Evolutionary conservation across 441 rosid genomes (phyloP).

Genomic region (Kokia cookei): DNA sequence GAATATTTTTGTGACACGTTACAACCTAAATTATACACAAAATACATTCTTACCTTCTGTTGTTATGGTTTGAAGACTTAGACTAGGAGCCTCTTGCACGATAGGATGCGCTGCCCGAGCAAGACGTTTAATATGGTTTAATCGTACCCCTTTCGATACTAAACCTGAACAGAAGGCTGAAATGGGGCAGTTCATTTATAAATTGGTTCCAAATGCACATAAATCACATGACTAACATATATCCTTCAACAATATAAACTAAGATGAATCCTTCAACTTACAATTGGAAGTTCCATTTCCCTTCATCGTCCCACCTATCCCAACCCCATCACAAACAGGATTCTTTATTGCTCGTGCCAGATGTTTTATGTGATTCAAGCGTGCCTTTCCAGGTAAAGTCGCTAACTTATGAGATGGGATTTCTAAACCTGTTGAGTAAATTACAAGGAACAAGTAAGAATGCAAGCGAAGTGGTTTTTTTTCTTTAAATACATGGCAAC

Average conservation of each 20-base stretch:
- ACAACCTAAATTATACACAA: not conserved
- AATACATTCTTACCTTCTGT: constrained; percentile 27
- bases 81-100: constrained; percentile 12
- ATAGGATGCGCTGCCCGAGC: constrained; percentile 43
- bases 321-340: constrained; percentile 16
- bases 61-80: constrained; percentile 17
- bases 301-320: constrained; percentile 19
- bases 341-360: constrained; percentile 58
- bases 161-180: constrained; percentile 35
- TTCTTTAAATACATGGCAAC: not conserved
- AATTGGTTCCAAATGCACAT: not conserved
- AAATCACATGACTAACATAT: not conserved
- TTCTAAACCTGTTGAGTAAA: constrained; percentile 42
- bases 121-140: constrained; percentile 63
- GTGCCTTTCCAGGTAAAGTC: constrained; percentile 41
- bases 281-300: constrained; percentile 35
- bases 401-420: constrained; percentile 45
- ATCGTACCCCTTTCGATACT: constrained; percentile 48
- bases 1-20: not conserved
- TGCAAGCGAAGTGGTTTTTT: not conserved
- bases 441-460: constrained; percentile 2
- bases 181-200: not conserved
- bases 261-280: constrained; percentile 24
- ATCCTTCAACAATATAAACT: not conserved
- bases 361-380: constrained; percentile 69